Evolutionary conservation across 2,329 filamentous ascomycete genomes (phyloP), one percentile per base, ranked within the genome.

Genomic region (Fusarium tanahbumbuense): DNA sequence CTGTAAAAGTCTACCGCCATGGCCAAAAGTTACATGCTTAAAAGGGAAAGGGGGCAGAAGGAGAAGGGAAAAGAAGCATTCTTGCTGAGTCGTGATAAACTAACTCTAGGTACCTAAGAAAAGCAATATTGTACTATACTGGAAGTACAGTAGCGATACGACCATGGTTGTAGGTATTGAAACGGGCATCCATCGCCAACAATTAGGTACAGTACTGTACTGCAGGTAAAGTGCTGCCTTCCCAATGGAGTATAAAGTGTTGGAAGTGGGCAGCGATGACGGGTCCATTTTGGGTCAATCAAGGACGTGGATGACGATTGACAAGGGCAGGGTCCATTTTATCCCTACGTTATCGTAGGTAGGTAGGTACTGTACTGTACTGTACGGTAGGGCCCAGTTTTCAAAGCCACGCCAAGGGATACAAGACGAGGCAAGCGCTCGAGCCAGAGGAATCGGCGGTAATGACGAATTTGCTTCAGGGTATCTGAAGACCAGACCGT

Each of bases 181-280:
- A 27, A 44, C 28, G 28, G 28, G 28, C 28, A 30, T 30, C 28
- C 54, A 67, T 42, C 16, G 25, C 34, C 59, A 60, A 28, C 34
- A 64, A 52, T 58, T 70, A 18, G 30, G 28, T 30, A 28, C 11
- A 16, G 15, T 34, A 18, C 32, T 10, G 32, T 34, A 16, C 34
- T 42, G 68, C 68, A 65, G 55, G 68, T 70, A 70, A 65, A 70
- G 68, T 71, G 59, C 42, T 68, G 20, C 45, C 34, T 52, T 40
- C 44, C 61, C 40, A 56, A 64, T 70, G 53, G 67, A 62, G 61
- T 41, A 56, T 49, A 67, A 67, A 58, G 48, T 46, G 34, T 25
- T 53, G 20, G 58, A 64, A 70, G 61, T 67, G 58, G 62, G 49
- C 25, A 55, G 12, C 32, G 54, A 70, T 70, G 67, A 70, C 67